phyloP scores from a whole-genome alignment of 805 yeast genomes.

The Yamadazyma paraphyllophila region DNA sequence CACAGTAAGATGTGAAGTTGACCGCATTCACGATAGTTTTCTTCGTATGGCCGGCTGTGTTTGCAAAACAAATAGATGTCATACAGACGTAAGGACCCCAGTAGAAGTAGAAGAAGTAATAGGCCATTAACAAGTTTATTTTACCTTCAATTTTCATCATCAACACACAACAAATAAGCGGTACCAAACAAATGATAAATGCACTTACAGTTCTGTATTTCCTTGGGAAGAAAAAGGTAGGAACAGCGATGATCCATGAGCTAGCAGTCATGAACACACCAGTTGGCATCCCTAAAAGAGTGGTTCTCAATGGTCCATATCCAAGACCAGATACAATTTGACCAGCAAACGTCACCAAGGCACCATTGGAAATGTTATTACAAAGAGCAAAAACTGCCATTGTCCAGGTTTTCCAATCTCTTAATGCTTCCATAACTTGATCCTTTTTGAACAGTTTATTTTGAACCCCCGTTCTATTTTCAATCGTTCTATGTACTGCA shows the following conservation, averaged over 20 bases:
- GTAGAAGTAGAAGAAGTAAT: slow-evolving; percentile 53
- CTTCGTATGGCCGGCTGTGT: slow-evolving; percentile 58
- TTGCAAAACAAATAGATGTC: slow-evolving; percentile 40
- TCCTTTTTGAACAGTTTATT: slow-evolving; percentile 32
- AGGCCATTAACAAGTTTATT: slow-evolving; percentile 46
- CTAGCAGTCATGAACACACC: slow-evolving; percentile 45
- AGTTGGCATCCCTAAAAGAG: slow-evolving; percentile 54
- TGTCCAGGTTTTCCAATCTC: slow-evolving; percentile 35
- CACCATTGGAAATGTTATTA: slow-evolving; percentile 36
- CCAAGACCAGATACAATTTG: slow-evolving; percentile 54
- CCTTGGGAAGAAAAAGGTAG: slow-evolving; percentile 22
- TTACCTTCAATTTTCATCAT: slow-evolving; percentile 38
- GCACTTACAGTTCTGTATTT: slow-evolving; percentile 20
- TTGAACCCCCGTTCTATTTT: slow-evolving; percentile 42
- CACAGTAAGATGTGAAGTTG: slow-evolving; percentile 47
- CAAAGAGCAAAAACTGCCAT: slow-evolving; percentile 27
- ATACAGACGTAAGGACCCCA: slow-evolving; percentile 47
- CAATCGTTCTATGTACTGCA: slow-evolving; percentile 30
- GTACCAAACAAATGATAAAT: slow-evolving; percentile 26
- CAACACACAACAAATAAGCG: slow-evolving; percentile 34
- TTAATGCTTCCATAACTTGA: slow-evolving; percentile 37
- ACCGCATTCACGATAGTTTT: slow-evolving; percentile 47
- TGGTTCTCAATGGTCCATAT: slow-evolving; percentile 41
- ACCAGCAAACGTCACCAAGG: slow-evolving; percentile 34
- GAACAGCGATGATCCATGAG: slow-evolving; percentile 24